These are phyloP conservation scores for Colletotrichum graminicola DNA, from an alignment of 2,329 filamentous ascomycete genomes.

Conservation along the genomic window DNA sequence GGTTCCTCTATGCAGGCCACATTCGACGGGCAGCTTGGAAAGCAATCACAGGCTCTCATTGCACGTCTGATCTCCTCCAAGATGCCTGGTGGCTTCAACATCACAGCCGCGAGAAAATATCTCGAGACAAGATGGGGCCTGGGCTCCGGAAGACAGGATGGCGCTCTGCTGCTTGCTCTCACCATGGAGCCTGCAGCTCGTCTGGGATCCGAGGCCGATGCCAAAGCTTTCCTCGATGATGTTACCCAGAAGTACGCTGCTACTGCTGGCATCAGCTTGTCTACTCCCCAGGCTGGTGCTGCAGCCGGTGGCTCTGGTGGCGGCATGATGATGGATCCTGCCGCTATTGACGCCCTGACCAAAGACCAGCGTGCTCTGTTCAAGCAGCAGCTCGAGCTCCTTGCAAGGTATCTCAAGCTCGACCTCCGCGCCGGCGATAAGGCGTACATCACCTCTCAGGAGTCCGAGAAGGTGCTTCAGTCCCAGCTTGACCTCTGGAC, in stretches of 20 bases:
- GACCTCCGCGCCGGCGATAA: conserved; percentile 97
- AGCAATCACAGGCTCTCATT: conserved; percentile 93
- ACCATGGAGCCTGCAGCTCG: conserved; percentile 93
- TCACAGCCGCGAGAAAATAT: conserved; percentile 94
- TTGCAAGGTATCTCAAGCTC: conserved; percentile 96
- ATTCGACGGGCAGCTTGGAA: conserved; percentile 98
- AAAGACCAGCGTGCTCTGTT: conserved; percentile 96
- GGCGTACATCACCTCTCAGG: conserved; percentile 84
- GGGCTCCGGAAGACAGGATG: conserved; percentile 87
- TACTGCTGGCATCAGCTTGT: conserved; percentile 84
- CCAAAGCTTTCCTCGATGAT: conserved; percentile 91
- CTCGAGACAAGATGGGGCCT: conserved; percentile 95
- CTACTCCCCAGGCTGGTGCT: conserved; percentile 80
- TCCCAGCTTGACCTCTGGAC: conserved; percentile 95
- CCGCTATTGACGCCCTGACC: conserved; percentile 94
- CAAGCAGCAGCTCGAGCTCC: conserved; percentile 97
- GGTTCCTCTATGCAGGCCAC: conserved; percentile 96
- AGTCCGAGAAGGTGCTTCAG: conserved; percentile 89
- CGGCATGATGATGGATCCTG: conserved; percentile 99
- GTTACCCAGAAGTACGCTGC: conserved; percentile 90
- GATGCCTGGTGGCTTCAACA: conserved; percentile 99
- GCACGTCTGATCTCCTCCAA: conserved; percentile 97
- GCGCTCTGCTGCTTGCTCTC: conserved; percentile 86
- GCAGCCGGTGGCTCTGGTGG: conserved; percentile 76
- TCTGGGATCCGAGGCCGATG: conserved; percentile 89